These are phyloP conservation scores for Cordyceps sp. DNA, from an alignment of 2,329 filamentous ascomycete species.

Conservation along the genomic window DNA sequence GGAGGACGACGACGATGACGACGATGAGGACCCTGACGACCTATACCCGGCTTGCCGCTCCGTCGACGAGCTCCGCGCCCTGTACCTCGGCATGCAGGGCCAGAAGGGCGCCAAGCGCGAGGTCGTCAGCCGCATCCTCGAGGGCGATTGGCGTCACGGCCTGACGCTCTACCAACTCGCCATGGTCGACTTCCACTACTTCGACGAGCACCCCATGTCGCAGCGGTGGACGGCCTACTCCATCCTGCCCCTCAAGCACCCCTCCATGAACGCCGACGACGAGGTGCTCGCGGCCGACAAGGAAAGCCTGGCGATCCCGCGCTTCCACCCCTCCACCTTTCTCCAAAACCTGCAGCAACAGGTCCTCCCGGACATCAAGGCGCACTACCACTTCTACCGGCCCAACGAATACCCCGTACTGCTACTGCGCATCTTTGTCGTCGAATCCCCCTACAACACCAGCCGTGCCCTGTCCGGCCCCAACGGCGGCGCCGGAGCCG, in stretches of 20 bases:
- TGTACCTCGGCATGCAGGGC: slow-evolving; percentile 43
- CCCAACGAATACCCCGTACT: slow-evolving; percentile 52
- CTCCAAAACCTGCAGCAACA: slow-evolving; percentile 59
- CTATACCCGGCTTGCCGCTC: slow-evolving; percentile 53
- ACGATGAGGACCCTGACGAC: slow-evolving; percentile 37
- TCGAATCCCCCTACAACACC: slow-evolving; percentile 67
- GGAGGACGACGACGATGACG: slow-evolving; percentile 4
- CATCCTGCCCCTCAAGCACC: slow-evolving; percentile 33
- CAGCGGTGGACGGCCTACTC: slow-evolving; percentile 49
- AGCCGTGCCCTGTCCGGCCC: slow-evolving; percentile 25
- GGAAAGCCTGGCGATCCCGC: slow-evolving; percentile 38
- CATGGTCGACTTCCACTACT: slow-evolving; percentile 50
- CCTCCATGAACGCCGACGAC: slow-evolving; percentile 18
- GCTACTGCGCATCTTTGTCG: slow-evolving; percentile 61
- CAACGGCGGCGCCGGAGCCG: slow-evolving; percentile 13
- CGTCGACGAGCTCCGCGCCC: slow-evolving; percentile 46
- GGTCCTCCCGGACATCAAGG: slow-evolving; percentile 63
- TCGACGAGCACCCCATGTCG: slow-evolving; percentile 47
- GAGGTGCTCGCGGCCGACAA: slow-evolving; percentile 24
- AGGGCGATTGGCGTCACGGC: slow-evolving; percentile 53
- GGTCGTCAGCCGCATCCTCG: slow-evolving; percentile 43
- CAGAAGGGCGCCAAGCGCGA: slow-evolving; percentile 46
- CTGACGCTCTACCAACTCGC: slow-evolving; percentile 50
- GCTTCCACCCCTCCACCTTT: slow-evolving; percentile 69
- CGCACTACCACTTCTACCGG: slow-evolving; percentile 67